Conservation (phyloP, 108 stramenopile genomes). For the Cylindrotheca closterium region DNA sequence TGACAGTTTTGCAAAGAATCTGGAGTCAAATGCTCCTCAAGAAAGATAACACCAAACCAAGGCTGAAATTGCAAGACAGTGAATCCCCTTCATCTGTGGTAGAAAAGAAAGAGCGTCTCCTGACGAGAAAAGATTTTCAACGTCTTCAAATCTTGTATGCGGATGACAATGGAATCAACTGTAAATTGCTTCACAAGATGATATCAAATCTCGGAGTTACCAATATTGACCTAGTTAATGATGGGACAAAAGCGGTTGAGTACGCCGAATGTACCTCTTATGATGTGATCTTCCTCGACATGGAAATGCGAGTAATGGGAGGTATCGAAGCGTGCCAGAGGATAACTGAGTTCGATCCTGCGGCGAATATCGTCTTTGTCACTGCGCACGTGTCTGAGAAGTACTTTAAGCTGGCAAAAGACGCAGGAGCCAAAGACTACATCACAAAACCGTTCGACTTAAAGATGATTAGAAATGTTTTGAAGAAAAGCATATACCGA, state of each 20-base stretch:
- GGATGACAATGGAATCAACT: constrained; percentile 48
- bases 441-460: constrained; percentile 24
- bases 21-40: too few relatives aligned
- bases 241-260: constrained; percentile 47
- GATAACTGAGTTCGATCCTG: too few relatives aligned
- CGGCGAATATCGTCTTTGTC: too few relatives aligned
- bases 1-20: too few relatives aligned
- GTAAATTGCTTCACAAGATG: constrained; percentile 39
- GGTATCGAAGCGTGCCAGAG: constrained; percentile 33
- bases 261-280: constrained; percentile 1
- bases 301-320: constrained; percentile 56
- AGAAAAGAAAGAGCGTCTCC: too few relatives aligned
- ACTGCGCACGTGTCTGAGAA: constrained; percentile 34
- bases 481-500: too few relatives aligned
- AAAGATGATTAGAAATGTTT: constrained; percentile 8
- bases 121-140: too few relatives aligned
- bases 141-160: constrained; percentile 33
- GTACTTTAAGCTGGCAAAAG: constrained; percentile 12
- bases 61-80: too few relatives aligned
- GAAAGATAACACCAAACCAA: too few relatives aligned
- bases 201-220: constrained; percentile 27
- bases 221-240: constrained; percentile 35
- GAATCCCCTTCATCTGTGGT: too few relatives aligned
- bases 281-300: constrained; percentile 51
- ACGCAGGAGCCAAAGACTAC: constrained; percentile 10